Conservation (phyloP, 305 asterid genomes). For the Euphrasia arctica region DNA sequence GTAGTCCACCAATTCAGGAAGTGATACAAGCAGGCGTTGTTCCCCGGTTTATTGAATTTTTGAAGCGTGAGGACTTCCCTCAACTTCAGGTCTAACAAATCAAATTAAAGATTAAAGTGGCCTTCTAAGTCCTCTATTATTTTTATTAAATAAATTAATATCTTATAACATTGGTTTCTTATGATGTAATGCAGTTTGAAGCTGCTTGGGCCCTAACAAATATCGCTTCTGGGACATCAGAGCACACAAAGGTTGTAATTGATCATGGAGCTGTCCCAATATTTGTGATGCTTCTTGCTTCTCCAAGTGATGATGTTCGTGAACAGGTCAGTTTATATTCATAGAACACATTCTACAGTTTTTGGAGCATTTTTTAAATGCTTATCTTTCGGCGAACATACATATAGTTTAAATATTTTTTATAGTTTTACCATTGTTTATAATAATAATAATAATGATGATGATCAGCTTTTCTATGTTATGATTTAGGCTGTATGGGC, state of each 20-base stretch:
- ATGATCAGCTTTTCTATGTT: neutral
- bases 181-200: conserved; percentile 54
- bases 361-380: neutral
- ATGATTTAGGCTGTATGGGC: conserved; percentile 84
- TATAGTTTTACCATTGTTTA: neutral
- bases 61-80: conserved; percentile 66
- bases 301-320: conserved; percentile 22
- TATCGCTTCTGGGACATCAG: conserved; percentile 94
- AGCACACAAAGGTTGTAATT: conserved; percentile 79
- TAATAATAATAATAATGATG: neutral
- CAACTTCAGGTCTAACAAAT: conserved; percentile 63
- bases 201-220: conserved; percentile 98
- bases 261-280: conserved; percentile 89
- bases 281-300: conserved; percentile 35
- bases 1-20: conserved; percentile 91
- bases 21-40: conserved; percentile 82
- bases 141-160: neutral
- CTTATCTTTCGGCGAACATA: neutral
- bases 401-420: neutral
- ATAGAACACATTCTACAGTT: neutral
- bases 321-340: conserved; percentile 58
- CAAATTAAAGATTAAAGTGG: neutral
- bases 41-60: conserved; percentile 88
- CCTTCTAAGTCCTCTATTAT: neutral
- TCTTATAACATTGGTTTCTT: neutral